Evolutionary conservation across 1,139 yeast species (phyloP).

Genomic region (Scheffersomyces segobiensis): DNA sequence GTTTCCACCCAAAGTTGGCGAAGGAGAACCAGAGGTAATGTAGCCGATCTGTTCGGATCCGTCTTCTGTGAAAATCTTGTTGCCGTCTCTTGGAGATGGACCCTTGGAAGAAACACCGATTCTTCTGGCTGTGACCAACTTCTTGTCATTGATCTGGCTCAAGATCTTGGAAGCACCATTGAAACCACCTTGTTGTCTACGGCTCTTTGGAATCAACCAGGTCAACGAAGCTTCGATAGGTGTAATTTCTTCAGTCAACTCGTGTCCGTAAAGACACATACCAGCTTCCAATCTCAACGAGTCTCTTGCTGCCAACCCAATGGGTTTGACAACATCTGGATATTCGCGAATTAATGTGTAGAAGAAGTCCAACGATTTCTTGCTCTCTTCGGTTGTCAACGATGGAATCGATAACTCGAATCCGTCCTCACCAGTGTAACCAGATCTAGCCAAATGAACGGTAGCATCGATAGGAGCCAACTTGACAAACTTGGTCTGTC

Average conservation of each 20-base stretch:
- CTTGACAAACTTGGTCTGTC: constrained; percentile 61
- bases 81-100: constrained; percentile 92
- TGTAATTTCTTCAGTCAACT: constrained; percentile 73
- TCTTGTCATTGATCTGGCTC: constrained; percentile 67
- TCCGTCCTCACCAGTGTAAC: constrained; percentile 98
- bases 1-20: constrained; percentile 84
- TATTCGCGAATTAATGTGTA: constrained; percentile 55
- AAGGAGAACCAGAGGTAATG: constrained; percentile 87
- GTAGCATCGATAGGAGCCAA: constrained; percentile 43
- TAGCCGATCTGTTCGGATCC: constrained; percentile 61
- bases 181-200: constrained; percentile 65
- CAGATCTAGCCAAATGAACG: constrained; percentile 85
- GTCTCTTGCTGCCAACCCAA: constrained; percentile 96
- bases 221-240: constrained; percentile 88
- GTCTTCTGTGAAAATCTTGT: constrained; percentile 54
- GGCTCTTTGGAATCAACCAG: constrained; percentile 85
- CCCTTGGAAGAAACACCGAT: constrained; percentile 76
- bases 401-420: constrained; percentile 85
- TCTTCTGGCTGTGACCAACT: constrained; percentile 59
- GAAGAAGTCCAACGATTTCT: constrained; percentile 60
- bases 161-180: constrained; percentile 77
- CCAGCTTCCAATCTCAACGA: constrained; percentile 96
- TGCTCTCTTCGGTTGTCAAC: constrained; percentile 39
- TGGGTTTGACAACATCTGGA: constrained; percentile 69
- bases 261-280: constrained; percentile 96